A percentile compares a stretch with the other conserved stretches of the same genome.
Evolutionary conservation across 164 flowering plant genomes (phyloP).

Genomic region (Santalum album): DNA sequence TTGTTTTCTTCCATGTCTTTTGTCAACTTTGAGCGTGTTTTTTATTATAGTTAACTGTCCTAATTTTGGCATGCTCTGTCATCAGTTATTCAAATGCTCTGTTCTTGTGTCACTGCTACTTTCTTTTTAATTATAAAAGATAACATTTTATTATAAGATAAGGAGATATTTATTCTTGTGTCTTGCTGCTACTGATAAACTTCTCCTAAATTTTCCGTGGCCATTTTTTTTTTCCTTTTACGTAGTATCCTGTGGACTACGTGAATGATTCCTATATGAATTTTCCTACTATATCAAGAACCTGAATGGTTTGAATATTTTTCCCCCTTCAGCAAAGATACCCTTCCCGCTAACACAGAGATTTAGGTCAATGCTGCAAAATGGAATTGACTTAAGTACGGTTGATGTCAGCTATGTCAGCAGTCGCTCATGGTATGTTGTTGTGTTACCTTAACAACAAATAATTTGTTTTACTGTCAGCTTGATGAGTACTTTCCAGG

Average conservation of each 20-base stretch:
- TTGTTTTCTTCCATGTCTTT: not conserved
- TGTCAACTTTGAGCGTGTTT: not conserved
- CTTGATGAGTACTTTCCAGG: too few species aligned
- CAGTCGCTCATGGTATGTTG: conserved; percentile 88
- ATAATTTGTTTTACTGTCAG: too few species aligned
- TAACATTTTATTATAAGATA: too few species aligned
- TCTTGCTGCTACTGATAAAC: not conserved
- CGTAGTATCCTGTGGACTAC: too few species aligned
- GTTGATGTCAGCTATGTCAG: conserved; percentile 99
- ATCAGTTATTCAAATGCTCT: too few species aligned
- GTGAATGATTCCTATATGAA: not conserved
- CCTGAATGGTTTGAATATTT: not conserved
- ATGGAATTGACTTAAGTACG: conserved; percentile 96
- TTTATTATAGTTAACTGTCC: too few species aligned
- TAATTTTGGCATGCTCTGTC: too few species aligned
- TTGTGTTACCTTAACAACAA: too few species aligned
- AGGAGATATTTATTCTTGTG: too few species aligned
- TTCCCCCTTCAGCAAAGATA: conserved; percentile 65
- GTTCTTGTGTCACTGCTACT: not conserved
- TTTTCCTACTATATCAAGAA: conserved; percentile 2
- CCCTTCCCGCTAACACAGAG: conserved; percentile 98
- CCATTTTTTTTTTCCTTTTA: too few species aligned
- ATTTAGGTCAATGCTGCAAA: conserved; percentile 94
- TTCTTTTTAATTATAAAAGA: not conserved
- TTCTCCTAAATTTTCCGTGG: not conserved